Evolutionary conservation across 306 rosid genomes (phyloP).

Genomic region (Vachellia collinsii): DNA sequence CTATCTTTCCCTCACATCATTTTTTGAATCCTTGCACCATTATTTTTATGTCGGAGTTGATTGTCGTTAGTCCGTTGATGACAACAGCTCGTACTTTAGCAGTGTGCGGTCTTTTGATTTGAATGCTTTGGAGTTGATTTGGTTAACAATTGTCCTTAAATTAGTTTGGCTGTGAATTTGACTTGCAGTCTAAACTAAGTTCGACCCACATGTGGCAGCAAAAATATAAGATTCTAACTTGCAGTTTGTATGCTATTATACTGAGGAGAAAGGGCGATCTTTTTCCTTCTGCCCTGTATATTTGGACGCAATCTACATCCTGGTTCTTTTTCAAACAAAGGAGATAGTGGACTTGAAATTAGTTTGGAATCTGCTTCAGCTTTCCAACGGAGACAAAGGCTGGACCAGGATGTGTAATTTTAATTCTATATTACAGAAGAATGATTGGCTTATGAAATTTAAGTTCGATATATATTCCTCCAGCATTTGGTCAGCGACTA

Average conservation of each 20-base stretch:
- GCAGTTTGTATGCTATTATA: not conserved
- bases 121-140: conserved; percentile 3
- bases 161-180: conserved; percentile 20
- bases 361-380: conserved; percentile 12
- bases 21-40: not conserved
- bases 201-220: not conserved
- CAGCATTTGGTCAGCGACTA: conserved; percentile 55
- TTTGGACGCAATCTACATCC: not conserved
- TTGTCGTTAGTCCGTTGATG: not conserved
- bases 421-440: conserved; percentile 14
- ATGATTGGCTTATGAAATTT: conserved; percentile 13
- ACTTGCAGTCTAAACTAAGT: conserved; percentile 13
- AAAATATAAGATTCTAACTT: not conserved
- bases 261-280: not conserved
- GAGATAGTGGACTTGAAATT: not conserved
- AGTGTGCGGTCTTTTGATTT: not conserved
- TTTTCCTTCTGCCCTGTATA: not conserved
- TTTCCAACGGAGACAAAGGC: conserved; percentile 14
- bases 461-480: conserved; percentile 50
- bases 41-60: not conserved
- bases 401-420: conserved; percentile 17
- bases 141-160: not conserved
- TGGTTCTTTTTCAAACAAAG: conserved; percentile 14
- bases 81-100: not conserved
- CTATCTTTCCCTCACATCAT: not conserved